Base-by-base conservation (phyloP, 306 rosid species). In the Prunus padus region DNA sequence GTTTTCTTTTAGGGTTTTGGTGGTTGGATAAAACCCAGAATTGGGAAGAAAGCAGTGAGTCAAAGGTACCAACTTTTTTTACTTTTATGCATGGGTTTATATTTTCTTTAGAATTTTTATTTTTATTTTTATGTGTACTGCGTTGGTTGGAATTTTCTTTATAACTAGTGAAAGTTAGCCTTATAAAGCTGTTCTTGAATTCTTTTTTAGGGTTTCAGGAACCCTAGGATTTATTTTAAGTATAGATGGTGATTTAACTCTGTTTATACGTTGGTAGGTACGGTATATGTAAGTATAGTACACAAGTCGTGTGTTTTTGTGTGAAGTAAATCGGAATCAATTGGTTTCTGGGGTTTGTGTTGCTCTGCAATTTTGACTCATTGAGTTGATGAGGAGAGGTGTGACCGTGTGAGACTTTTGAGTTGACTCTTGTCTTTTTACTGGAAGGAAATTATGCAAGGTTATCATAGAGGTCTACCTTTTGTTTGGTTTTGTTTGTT, bases 1-100 rank as follows among this genome's bases (percentile, higher is more conserved):
- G 14, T 9, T n/a, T 52, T 71, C 20, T 74, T 73, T 22, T 67
- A 72, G 79, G 79, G 80, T 70, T 78, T 60, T 45, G n/a, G 61
- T 59, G 44, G 64, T 70, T 70, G 81, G 49, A 44, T 11, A 33
- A 30, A 63, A 47, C 72, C 25, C 60, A 37, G 79, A 73, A 50
- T 66, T 63, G 8, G 42, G 55, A 62, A 45, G 57, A 12, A 28
- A 25, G 14, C 76, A 25, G 42, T 30, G 61, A 25, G 64, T 3
- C 25, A 31, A 20, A 77, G 82, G 82, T 82, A 68, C 40, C n/a
- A 30, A 14, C 61, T 71, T 46, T 25, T 14, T 44, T 40, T 22
- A 1, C 7, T 1, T 42, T 54, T 7, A 0, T 19, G 25, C 72
- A 11, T 57, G 11, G 0, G 19, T 73, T 73, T 67, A 11, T 33